Evolutionary conservation across 495 filamentous ascomycete species (phyloP), one percentile per base, ranked within the genome.

Genomic region (Daldinia vernicosa): DNA sequence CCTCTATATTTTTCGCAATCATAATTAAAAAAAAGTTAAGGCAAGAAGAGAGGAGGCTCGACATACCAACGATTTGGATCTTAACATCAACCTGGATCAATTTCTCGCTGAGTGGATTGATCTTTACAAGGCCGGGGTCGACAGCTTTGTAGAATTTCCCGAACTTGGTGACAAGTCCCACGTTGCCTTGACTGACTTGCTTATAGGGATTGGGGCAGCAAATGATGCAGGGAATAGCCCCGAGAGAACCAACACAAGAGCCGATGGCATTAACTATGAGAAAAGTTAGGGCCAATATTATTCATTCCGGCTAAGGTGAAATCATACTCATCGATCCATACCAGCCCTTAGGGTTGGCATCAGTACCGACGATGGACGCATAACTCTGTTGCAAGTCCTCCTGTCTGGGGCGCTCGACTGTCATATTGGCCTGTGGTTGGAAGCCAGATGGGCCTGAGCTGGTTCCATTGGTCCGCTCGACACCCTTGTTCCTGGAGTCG

Each of bases 181-280:
- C 95, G 74, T 95, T 92, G 74, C 95, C 95, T 79, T 98, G 95
- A 59, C 84, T 79, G 74, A 98, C 94, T n/a, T 88, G 88, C 84
- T 97, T 97, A 87, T 94, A 99, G 12, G 95, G 95, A 81, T 99
- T 99, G 32, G 96, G 96, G 80, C 92, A 97, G 78, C 88, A 84
- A 80, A 97, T 80, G 81, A 95, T 95, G 88, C 94, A 97, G 1
- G 96, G 96, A 74, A 98, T 87, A 26, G 96, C 93, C 60, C 95
- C 95, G 22, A 91, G 76, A 67, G 87, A 91, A 66, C 95, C 95
- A 71, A 98, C 84, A 72, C 86, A 86, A 55, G 86, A 79, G 71
- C 96, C 95, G 47, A 98, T 83, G 37, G 82, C 81, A 76, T 93
- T 91, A 77, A 97, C 90, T 91, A 59, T 9, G n/a, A 64, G 14